Base-by-base conservation (phyloP, 345 rosid genomes). In the Linum tenue region DNA sequence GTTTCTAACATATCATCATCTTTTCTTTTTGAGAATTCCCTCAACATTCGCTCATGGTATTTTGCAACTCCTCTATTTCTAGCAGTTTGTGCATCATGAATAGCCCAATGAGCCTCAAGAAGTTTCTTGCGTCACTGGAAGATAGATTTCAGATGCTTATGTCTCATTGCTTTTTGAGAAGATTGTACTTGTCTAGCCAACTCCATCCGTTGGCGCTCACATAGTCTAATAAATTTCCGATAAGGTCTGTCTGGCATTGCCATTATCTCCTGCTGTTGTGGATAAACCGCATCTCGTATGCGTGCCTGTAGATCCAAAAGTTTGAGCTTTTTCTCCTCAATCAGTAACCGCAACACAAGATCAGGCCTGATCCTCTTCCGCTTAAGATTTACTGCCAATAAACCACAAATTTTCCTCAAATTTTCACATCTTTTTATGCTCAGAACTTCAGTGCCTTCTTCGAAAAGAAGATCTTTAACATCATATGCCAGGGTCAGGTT, bases 41-140 rank as follows among this genome's bases (percentile, higher is more conserved):
- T 82, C 82, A 89, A 69, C 86, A 89, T 95, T 71, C 85, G 89
- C 76, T 95, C 99, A 72, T 95, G 99, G 81, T 95, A 95, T 74
- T 95, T 95, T 55, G 97, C 99, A 72, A 95, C 98, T 69, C 99
- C 99, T 70, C 98, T 84, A 68, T 95, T 95, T 16, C 99, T 91
- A 63, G 97, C 87, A 78, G 89, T 95, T 55, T 97, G 89, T 38
- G 99, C 90, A 85, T 95, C 99, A 62, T 97, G 99, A 72, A 91
- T 87, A 60, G 77, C 86, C 99, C 99, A 95, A 64, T 95, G 99
- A 76, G 91, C 81, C 84, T 95, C 99, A 58, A 95, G 88, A 80
- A 95, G 96, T 74, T 85, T 95, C 82, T 95, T 95, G 56, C 99
- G 98, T 98, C 99, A 95, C 73, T 87, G 96, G 74, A 88, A 89